Evolutionary conservation across 768 basidiomycete genomes (phyloP), one percentile per base, ranked within the genome.

Genomic region (Pisolithus orientalis): DNA sequence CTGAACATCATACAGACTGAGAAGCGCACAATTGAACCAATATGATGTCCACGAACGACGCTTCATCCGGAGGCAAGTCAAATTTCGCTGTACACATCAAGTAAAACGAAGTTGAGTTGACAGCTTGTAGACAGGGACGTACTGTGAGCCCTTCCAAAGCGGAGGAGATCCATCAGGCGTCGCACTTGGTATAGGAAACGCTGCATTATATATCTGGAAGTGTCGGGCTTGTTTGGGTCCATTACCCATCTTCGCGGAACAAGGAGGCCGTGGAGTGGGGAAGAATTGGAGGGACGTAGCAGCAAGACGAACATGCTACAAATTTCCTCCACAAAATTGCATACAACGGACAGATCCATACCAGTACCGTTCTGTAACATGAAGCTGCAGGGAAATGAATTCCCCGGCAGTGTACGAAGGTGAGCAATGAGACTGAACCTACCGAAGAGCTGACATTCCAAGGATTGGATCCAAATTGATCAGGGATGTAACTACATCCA

Each of bases 201-300:
- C 11, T 8, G 44, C 1, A 29, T 27, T 25, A 51, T 31, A 5
- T 55, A 52, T 53, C 58, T 59, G 42, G 56, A 47, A 0, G 1
- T 11, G 10, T 17, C 63, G 49, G 58, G 55, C 49, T 55, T 58
- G 7, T 56, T 51, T 44, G 59, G 39, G 24, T 39, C 16, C 16
- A 67, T 32, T n/a, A 82, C 57, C 82, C 82, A 85, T 47, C 72
- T 75, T 4, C 73, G 72, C 0, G 84, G 84, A 34, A 85, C 69
- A 3, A 75, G 73, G 27, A 81, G 56, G 14, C 70, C 67, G 58
- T 84, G 76, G 0, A 81, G 62, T 42, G 44, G 57, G 43, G 3
- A 34, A 2, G 21, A 51, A 0, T 40, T 16, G 11, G 3, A 14
- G 28, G 25, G 25, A 16, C 11, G 63, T 40, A 61, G 59, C 1